Evolutionary conservation across 768 basidiomycete genomes (phyloP), one percentile per base, ranked within the genome.

Genomic region (Boletus huronensis): DNA sequence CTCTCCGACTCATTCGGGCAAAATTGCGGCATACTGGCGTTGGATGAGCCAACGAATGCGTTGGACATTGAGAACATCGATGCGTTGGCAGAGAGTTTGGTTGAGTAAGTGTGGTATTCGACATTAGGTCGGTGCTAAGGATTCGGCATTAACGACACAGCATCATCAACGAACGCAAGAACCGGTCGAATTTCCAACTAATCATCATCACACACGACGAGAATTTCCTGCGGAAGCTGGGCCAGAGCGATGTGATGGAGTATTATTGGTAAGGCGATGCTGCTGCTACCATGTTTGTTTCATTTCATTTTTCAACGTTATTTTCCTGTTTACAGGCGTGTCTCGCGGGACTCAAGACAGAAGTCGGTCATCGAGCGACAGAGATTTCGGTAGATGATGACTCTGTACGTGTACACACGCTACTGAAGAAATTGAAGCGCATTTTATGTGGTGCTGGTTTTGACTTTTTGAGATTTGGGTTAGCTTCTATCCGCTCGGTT

Each of bases 21-120:
- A 69, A 97, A 96, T 62, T 98, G 97, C 70, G 97, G 97, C 19
- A 97, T 99, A 59, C 81, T 99, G 25, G 97, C 97, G 0, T 76
- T 99, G 55, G 97, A 99, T 65, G 97, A 99, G 75, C 97, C 97
- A 13, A 98, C 97, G 21, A 98, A 98, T 58, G 97, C 97, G 28
- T 77, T 99, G 45, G 97, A 99, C 65, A 83, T 85, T 9, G 96
- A 98, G 71, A 98, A 98, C 66, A 96, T 98, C 52, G 90, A 94
- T 64, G 94, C 95, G 10, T 78, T 98, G 17, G 96, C 97, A 5
- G 82, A 82, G 23, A 92, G 94, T 60, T 80, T 99, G 23, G 87
- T 95, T 21, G 94, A 95, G 94, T 96, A 62, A 68, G 91, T 78
- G 39, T 6, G 42, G 17, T 50, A 39, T 34, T n/a, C 10, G 14